A percentile compares a stretch with the other conserved stretches of the same genome.
Evolutionary conservation across 148 eudicot species (phyloP).

Genomic region (Rhododendron williamsianum): DNA sequence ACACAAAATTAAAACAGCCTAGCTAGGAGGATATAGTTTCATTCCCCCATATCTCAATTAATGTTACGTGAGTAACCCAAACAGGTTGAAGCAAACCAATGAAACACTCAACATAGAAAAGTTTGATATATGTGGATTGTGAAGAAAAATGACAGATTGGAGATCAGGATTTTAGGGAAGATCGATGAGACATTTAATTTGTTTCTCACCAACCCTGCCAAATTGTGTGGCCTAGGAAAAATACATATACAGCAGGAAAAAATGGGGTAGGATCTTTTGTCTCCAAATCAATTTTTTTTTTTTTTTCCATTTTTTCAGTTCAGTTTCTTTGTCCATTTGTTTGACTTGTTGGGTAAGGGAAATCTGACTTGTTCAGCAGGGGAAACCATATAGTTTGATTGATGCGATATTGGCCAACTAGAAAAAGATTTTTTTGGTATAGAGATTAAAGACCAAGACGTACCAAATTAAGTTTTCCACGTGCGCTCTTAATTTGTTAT

Average conservation of each 20-base stretch:
- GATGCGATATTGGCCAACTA: background rate
- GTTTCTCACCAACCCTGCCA: conserved; percentile 9
- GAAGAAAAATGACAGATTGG: background rate
- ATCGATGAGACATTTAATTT: background rate
- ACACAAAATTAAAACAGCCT: background rate
- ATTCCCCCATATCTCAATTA: background rate
- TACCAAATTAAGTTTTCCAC: background rate
- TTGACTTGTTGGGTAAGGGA: background rate
- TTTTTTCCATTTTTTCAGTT: background rate
- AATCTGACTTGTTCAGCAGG: background rate
- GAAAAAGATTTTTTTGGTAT: background rate
- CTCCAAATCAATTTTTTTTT: background rate
- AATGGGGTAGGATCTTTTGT: background rate
- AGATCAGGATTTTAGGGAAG: background rate
- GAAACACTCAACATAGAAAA: background rate
- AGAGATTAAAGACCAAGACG: background rate
- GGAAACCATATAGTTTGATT: background rate
- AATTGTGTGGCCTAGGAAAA: background rate
- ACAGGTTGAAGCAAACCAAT: background rate
- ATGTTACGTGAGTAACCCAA: background rate
- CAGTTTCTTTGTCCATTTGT: background rate
- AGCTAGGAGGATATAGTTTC: background rate
- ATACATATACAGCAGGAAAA: background rate
- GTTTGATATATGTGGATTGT: background rate
- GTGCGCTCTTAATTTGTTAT: background rate